Evolutionary conservation across 352 stramenopile species (phyloP).

Genomic region (Phytopythium helicoides): DNA sequence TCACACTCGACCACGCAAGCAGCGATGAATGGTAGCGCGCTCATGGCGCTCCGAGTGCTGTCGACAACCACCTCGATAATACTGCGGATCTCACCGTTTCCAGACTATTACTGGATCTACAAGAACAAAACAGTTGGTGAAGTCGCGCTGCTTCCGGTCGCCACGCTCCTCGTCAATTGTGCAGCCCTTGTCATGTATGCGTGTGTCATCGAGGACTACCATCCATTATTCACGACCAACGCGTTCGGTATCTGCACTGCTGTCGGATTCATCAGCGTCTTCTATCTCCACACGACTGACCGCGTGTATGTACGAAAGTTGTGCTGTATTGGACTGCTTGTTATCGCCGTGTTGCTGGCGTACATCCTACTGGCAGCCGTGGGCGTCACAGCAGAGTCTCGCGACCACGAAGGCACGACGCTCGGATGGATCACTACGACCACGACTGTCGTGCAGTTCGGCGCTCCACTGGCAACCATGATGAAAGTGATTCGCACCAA

Average conservation of each 20-base stretch:
- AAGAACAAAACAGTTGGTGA: slow-evolving; percentile 14
- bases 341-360: slow-evolving; percentile 24
- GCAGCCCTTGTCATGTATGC: slow-evolving; percentile 12
- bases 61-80: slow-evolving; percentile 7
- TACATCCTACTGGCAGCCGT: slow-evolving; percentile 33
- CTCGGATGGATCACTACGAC: slow-evolving; percentile 35
- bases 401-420: neutral
- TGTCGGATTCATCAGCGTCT: slow-evolving; percentile 10
- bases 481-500: slow-evolving; percentile 33
- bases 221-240: slow-evolving; percentile 12
- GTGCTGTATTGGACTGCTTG: slow-evolving; percentile 5
- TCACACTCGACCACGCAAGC: neutral
- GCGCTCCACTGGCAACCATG: slow-evolving; percentile 41
- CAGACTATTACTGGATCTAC: slow-evolving; percentile 11
- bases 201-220: slow-evolving; percentile 8
- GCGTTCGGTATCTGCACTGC: slow-evolving; percentile 5
- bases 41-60: slow-evolving; percentile 5
- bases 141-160: slow-evolving; percentile 19
- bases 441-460: slow-evolving; percentile 38
- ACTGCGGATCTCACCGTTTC: slow-evolving; percentile 12
- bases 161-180: slow-evolving; percentile 10
- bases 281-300: slow-evolving; percentile 12
- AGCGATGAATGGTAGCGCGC: neutral
- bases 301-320: slow-evolving; percentile 11
- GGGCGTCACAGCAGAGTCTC: slow-evolving; percentile 23